These are phyloP conservation scores for Xylaria sp. DNA, from an alignment of 2,329 filamentous ascomycete species.

Conservation along the genomic window DNA sequence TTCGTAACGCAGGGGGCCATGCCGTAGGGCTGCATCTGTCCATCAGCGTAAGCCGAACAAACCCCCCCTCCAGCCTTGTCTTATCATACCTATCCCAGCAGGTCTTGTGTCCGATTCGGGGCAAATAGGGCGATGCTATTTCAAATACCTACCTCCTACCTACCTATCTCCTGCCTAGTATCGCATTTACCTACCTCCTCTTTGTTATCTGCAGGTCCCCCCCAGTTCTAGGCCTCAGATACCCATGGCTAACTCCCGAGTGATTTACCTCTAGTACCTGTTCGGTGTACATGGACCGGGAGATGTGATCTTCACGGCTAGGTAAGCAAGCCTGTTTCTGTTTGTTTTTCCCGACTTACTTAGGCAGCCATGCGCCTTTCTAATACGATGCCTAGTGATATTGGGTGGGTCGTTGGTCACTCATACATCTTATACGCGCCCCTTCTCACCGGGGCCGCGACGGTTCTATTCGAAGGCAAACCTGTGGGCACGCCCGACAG, in stretches of 20 bases:
- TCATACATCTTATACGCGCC: slow-evolving; percentile 88
- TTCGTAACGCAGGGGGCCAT: slow-evolving; percentile 75
- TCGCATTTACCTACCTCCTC: neutral
- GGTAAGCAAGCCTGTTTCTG: slow-evolving; percentile 35
- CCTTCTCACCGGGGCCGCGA: slow-evolving; percentile 77
- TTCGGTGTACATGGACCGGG: slow-evolving; percentile 65
- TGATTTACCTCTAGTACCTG: slow-evolving; percentile 1
- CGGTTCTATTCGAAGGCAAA: slow-evolving; percentile 89
- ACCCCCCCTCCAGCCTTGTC: slow-evolving; percentile 45
- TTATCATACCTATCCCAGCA: neutral
- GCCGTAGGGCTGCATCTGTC: slow-evolving; percentile 79
- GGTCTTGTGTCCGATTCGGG: neutral
- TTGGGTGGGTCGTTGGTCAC: slow-evolving; percentile 87
- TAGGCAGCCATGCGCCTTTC: neutral
- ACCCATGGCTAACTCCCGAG: neutral
- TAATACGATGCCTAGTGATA: slow-evolving; percentile 48
- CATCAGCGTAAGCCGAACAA: slow-evolving; percentile 46
- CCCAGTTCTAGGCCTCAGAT: neutral
- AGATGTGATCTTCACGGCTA: slow-evolving; percentile 53
- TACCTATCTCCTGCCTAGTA: neutral
- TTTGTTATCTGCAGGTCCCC: too few relatives aligned
- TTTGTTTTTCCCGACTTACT: too few relatives aligned
- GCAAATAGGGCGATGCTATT: neutral
- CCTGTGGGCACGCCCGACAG: slow-evolving; percentile 84
- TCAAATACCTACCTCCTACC: neutral